Percentiles rank a stretch among this genome's conserved stretches.
These are phyloP conservation scores for Globisporangium cylindrosporum DNA, from an alignment of 352 stramenopile genomes.

Conservation along the genomic window DNA sequence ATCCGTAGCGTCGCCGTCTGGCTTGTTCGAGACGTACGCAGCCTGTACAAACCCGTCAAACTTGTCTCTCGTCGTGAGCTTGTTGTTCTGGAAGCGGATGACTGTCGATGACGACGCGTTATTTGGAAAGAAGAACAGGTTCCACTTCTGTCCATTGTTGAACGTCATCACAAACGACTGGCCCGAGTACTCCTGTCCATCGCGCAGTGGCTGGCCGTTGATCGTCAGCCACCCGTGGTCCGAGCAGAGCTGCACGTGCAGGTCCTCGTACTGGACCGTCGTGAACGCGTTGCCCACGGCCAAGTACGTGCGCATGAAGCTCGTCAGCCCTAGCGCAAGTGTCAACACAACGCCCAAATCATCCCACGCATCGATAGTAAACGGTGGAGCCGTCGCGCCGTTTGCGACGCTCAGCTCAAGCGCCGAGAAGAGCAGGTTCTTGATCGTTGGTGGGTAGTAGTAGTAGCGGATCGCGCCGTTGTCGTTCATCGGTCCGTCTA, in stretches of 20 bases:
- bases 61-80: slow-evolving; percentile 41
- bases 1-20: slow-evolving; percentile 15
- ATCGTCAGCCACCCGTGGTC: slow-evolving; percentile 62
- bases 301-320: slow-evolving; percentile 52
- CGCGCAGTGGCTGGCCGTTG: slow-evolving; percentile 39
- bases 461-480: slow-evolving; percentile 85
- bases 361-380: slow-evolving; percentile 71
- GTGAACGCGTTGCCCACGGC: slow-evolving; percentile 76
- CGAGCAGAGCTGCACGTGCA: slow-evolving; percentile 60
- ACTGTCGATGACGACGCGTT: slow-evolving; percentile 7
- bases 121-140: slow-evolving; percentile 58
- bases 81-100: slow-evolving; percentile 39
- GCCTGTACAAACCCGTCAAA: slow-evolving; percentile 72
- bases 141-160: slow-evolving; percentile 80
- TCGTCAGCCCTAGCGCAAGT: slow-evolving; percentile 19
- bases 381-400: slow-evolving; percentile 3
- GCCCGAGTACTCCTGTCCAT: slow-evolving; percentile 35
- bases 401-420: slow-evolving; percentile 32
- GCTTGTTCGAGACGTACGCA: slow-evolving; percentile 54
- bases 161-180: slow-evolving; percentile 53
- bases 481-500: slow-evolving; percentile 65
- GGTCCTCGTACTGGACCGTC: slow-evolving; percentile 61
- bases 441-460: slow-evolving; percentile 71
- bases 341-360: slow-evolving; percentile 65
- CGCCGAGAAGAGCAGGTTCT: slow-evolving; percentile 73